A percentile compares a stretch with the other conserved stretches of the same genome.
Conservation (phyloP, 371 early-diverging fungal genomes). For the Apophysomyces variabilis region DNA sequence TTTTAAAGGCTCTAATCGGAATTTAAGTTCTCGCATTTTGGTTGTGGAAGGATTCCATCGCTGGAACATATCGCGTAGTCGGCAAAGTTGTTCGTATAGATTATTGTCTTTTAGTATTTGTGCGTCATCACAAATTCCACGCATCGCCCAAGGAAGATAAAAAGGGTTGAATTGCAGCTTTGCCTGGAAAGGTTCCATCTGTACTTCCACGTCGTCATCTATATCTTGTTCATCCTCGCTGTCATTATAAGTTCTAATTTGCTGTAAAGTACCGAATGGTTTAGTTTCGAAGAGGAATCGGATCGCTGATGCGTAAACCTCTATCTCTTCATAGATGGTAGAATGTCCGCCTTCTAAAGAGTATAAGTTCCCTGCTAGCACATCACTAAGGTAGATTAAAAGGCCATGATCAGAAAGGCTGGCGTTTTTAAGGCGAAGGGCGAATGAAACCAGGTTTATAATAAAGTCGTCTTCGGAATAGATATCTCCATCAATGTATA, state of each 20-base stretch:
- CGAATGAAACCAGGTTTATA: conserved; percentile 83
- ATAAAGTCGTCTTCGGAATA: conserved; percentile 84
- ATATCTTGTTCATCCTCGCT: neutral
- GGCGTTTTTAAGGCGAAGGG: conserved; percentile 80
- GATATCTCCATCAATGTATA: conserved; percentile 86
- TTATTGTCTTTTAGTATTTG: conserved; percentile 56
- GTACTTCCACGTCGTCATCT: conserved; percentile 17
- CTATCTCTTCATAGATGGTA: conserved; percentile 89
- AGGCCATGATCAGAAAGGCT: conserved; percentile 88
- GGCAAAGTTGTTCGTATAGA: conserved; percentile 63
- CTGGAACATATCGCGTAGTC: conserved; percentile 66
- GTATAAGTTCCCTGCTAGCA: conserved; percentile 90
- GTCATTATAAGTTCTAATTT: neutral
- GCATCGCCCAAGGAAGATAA: conserved; percentile 92
- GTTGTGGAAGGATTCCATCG: conserved; percentile 82
- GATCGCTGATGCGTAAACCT: conserved; percentile 77
- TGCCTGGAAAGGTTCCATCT: conserved; percentile 53
- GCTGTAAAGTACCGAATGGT: conserved; percentile 31
- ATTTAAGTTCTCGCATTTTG: conserved; percentile 80
- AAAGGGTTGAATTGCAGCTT: conserved; percentile 78
- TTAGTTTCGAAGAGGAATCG: conserved; percentile 46
- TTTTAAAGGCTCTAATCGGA: conserved; percentile 79
- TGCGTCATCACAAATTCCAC: conserved; percentile 73
- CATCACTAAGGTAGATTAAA: conserved; percentile 83
- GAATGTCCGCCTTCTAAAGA: conserved; percentile 90